phyloP scores from a whole-genome alignment of 306 rosid species.

The Neltuma alba region DNA sequence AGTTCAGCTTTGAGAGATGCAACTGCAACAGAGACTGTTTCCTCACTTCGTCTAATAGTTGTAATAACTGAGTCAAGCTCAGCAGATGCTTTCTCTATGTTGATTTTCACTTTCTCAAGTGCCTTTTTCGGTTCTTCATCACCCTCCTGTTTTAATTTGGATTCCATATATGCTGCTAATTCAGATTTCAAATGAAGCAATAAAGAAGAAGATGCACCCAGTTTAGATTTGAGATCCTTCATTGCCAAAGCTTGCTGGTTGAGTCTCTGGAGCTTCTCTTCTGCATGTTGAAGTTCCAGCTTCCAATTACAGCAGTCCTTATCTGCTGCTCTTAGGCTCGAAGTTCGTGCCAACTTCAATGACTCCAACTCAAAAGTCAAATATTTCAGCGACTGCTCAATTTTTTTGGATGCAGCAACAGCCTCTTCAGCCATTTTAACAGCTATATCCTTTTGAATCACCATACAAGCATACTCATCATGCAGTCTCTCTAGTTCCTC shows the following conservation, averaged over 20 bases:
- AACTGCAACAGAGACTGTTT: constrained; percentile 63
- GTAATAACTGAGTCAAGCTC: constrained; percentile 66
- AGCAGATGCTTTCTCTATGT: constrained; percentile 67
- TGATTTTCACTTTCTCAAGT: constrained; percentile 71
- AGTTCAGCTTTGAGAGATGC: constrained; percentile 67
- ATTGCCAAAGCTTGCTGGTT: constrained; percentile 63
- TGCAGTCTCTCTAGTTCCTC: constrained; percentile 62
- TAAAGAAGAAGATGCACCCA: constrained; percentile 71
- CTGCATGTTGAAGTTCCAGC: constrained; percentile 69
- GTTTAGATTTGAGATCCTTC: constrained; percentile 72
- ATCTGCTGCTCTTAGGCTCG: constrained; percentile 59
- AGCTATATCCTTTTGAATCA: constrained; percentile 62
- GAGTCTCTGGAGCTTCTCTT: constrained; percentile 67
- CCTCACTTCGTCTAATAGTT: constrained; percentile 65
- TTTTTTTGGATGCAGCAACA: constrained; percentile 70
- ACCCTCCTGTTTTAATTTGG: constrained; percentile 60
- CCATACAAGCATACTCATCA: constrained; percentile 67
- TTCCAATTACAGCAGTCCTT: constrained; percentile 65
- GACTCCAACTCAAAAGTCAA: constrained; percentile 77
- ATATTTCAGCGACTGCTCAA: constrained; percentile 74
- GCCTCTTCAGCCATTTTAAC: constrained; percentile 73
- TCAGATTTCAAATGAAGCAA: constrained; percentile 75
- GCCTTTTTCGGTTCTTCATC: constrained; percentile 40
- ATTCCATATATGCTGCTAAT: constrained; percentile 74
- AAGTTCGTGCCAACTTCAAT: constrained; percentile 57